A percentile compares a stretch with the other conserved stretches of the same genome.
Conservation (phyloP, 2,329 filamentous ascomycete genomes). For the Ceratocystis lukuohia region DNA sequence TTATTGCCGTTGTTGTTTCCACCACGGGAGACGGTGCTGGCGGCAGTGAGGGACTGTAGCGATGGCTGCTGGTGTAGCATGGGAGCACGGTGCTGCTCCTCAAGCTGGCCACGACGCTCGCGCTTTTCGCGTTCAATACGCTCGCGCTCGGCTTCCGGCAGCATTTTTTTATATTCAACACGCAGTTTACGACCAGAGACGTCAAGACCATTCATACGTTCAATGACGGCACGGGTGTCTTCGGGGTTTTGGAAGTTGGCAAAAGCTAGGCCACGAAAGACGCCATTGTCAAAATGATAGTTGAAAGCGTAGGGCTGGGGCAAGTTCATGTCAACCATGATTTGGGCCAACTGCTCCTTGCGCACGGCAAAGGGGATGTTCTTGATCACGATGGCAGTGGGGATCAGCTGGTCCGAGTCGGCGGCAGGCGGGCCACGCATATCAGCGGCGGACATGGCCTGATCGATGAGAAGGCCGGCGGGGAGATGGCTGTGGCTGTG, state of each 20-base stretch:
- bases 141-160: constrained; percentile 85
- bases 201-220: constrained; percentile 89
- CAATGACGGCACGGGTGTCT: constrained; percentile 84
- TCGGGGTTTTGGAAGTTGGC: constrained; percentile 95
- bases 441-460: constrained; percentile 23
- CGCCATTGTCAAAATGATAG: constrained; percentile 97
- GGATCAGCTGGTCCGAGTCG: constrained; percentile 78
- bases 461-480: constrained; percentile 33
- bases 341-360: constrained; percentile 81
- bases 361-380: constrained; percentile 98
- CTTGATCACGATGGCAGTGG: constrained; percentile 97
- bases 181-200: constrained; percentile 86
- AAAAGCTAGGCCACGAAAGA: constrained; percentile 91
- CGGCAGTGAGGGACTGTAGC: constrained; percentile 54
- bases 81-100: constrained; percentile 80
- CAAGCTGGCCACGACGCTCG: constrained; percentile 85
- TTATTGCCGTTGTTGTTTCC: constrained; percentile 2
- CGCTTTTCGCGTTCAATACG: constrained; percentile 95
- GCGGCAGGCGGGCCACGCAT: constrained; percentile 30
- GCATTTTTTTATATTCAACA: constrained; percentile 99
- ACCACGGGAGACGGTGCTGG: constrained; percentile 5
- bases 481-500: constrained; percentile 28
- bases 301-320: constrained; percentile 97
- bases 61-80: constrained; percentile 76
- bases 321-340: constrained; percentile 90